Percentiles rank a stretch among this genome's conserved stretches.
Evolutionary conservation across 2,329 filamentous ascomycete species (phyloP).

Genomic region (Colletotrichum coccodes): DNA sequence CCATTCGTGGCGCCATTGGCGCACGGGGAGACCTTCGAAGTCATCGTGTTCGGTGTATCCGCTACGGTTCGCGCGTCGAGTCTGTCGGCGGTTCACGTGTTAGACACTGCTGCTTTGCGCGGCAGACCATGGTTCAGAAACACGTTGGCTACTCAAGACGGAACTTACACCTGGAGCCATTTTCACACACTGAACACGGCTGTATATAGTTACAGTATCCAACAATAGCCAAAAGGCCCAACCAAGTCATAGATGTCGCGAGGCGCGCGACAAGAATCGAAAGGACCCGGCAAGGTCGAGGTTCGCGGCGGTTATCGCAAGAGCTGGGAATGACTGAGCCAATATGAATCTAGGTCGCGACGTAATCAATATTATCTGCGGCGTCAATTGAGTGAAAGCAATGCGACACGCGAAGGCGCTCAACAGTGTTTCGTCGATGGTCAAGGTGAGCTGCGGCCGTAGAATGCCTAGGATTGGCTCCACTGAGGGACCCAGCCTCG

Average conservation of each 20-base stretch:
- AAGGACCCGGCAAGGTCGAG: not conserved
- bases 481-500: conserved; percentile 11
- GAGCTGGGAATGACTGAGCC: not conserved
- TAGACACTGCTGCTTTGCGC: conserved; percentile 40
- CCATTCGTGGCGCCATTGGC: conserved; percentile 85
- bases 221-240: not conserved
- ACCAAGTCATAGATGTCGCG: not conserved
- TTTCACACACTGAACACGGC: not conserved
- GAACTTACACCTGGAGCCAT: conserved; percentile 54
- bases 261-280: not conserved
- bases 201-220: conserved; percentile 2
- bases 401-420: conserved; percentile 1
- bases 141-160: not conserved
- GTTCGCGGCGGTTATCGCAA: not conserved
- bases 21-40: conserved; percentile 81
- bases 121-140: not conserved
- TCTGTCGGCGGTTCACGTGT: conserved; percentile 47
- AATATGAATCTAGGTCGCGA: not conserved
- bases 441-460: conserved; percentile 8
- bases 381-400: conserved; percentile 3
- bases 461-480: conserved; percentile 15
- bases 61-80: conserved; percentile 65
- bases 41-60: conserved; percentile 70
- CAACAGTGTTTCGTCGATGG: not conserved
- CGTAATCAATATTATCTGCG: not conserved